A percentile compares a stretch with the other conserved stretches of the same genome.
Conservation (phyloP, 169 alveolate genomes). For the Plasmodium sp. region DNA sequence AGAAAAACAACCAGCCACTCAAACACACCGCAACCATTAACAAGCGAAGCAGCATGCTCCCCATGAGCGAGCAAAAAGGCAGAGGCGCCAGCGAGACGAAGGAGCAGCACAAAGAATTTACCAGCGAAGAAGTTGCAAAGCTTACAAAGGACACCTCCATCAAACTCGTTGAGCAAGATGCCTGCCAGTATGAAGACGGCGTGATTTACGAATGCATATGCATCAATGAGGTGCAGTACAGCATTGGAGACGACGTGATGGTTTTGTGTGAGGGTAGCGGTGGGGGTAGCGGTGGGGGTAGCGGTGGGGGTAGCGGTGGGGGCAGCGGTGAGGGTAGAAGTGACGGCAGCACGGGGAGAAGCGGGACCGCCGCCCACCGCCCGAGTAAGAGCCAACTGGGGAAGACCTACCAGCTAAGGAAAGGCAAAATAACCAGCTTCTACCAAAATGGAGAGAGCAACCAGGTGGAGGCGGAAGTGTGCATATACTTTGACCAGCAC, state of each 20-base stretch:
- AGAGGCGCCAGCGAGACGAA: background rate
- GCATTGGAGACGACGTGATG: constrained; percentile 29
- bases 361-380: background rate
- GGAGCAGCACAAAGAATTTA: background rate
- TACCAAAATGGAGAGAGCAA: background rate
- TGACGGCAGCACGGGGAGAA: background rate
- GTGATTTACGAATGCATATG: constrained; percentile 29
- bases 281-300: background rate
- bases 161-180: background rate
- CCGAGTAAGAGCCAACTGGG: background rate
- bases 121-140: constrained; percentile 1
- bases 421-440: constrained; percentile 49
- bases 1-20: background rate
- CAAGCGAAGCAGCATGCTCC: background rate
- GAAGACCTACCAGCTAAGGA: constrained; percentile 6
- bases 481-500: constrained; percentile 21
- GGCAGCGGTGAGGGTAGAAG: no score
- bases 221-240: constrained; percentile 11
- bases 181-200: constrained; percentile 52
- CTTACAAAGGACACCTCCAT: background rate
- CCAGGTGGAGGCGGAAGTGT: constrained; percentile 28
- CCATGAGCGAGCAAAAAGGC: background rate
- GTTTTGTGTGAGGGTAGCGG: background rate
- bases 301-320: background rate
- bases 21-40: background rate